Conservation (phyloP, 306 rosid species). For the Fragaria nilgerrensis region DNA sequence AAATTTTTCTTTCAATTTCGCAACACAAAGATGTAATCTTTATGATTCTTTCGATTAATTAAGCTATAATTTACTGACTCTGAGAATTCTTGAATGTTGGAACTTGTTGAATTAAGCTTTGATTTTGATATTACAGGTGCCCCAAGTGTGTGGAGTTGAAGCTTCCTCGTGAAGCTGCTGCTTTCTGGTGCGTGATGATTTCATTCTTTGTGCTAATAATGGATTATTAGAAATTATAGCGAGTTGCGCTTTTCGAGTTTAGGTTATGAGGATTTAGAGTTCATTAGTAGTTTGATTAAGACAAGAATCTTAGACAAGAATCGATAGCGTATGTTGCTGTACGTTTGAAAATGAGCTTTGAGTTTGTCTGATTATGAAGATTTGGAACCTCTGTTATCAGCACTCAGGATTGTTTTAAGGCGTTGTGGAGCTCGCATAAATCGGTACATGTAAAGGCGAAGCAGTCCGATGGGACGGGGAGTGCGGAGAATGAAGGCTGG, state of each 20-base stretch:
- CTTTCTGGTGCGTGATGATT: constrained; percentile 78
- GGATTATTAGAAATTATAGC: not conserved
- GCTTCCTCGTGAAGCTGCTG: constrained; percentile 84
- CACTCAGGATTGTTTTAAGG: constrained; percentile 94
- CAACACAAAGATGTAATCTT: not conserved
- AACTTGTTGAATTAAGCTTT: not conserved
- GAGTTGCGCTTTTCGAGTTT: not conserved
- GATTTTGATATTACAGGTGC: constrained; percentile 47
- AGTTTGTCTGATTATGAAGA: not conserved
- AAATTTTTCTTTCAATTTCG: not conserved
- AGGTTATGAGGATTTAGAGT: not conserved
- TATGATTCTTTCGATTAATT: not conserved
- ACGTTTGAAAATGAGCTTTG: not conserved
- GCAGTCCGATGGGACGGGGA: constrained; percentile 42
- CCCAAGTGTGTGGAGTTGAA: constrained; percentile 89
- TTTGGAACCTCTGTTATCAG: constrained; percentile 47
- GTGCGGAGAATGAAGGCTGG: constrained; percentile 64
- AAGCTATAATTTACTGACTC: not conserved
- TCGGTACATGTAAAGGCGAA: constrained; percentile 75
- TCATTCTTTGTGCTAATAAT: constrained; percentile 11
- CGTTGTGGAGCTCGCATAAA: constrained; percentile 90
- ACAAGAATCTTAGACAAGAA: not conserved
- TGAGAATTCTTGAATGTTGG: not conserved
- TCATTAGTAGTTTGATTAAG: not conserved
- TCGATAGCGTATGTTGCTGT: not conserved